A percentile compares a stretch with the other conserved stretches of the same genome.
Evolutionary conservation across 257 asterid species (phyloP).

Genomic region (Rhazya stricta): DNA sequence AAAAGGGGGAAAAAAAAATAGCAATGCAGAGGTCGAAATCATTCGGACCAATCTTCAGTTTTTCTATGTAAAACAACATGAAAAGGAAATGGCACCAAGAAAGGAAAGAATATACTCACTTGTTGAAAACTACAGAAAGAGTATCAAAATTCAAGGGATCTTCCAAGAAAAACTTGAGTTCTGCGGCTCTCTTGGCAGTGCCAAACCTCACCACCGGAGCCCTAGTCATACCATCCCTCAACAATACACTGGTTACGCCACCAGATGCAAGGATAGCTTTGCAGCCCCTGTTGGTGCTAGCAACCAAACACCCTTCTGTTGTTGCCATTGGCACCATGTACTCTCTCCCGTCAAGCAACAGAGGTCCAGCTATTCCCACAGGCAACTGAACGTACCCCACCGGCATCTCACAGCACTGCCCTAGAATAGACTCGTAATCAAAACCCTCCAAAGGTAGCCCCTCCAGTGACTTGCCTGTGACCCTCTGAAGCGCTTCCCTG

Average conservation of each 20-base stretch:
- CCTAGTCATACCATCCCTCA: slow-evolving; percentile 55
- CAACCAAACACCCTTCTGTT: slow-evolving; percentile 57
- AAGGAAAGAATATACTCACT: slow-evolving; percentile 24
- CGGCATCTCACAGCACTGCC: slow-evolving; percentile 71
- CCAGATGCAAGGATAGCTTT: slow-evolving; percentile 49
- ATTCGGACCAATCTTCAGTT: neutral
- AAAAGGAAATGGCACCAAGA: neutral
- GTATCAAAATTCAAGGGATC: slow-evolving; percentile 41
- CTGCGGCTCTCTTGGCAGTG: slow-evolving; percentile 46
- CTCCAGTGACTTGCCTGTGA: slow-evolving; percentile 44
- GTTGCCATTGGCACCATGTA: slow-evolving; percentile 61
- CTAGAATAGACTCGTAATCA: slow-evolving; percentile 48
- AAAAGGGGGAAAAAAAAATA: neutral
- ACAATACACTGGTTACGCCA: slow-evolving; percentile 39
- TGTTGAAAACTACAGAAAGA: slow-evolving; percentile 43
- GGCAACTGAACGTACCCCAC: slow-evolving; percentile 62
- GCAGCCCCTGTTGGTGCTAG: slow-evolving; percentile 62
- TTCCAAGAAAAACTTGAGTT: slow-evolving; percentile 49
- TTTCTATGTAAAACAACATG: neutral
- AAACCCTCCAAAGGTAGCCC: slow-evolving; percentile 57
- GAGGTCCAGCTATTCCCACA: slow-evolving; percentile 58
- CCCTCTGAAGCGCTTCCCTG: slow-evolving; percentile 46
- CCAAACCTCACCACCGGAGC: slow-evolving; percentile 58
- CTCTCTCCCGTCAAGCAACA: slow-evolving; percentile 51
- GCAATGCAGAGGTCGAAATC: neutral